Evolutionary conservation across 257 asterid genomes (phyloP).

Genomic region (Salvia hispanica): DNA sequence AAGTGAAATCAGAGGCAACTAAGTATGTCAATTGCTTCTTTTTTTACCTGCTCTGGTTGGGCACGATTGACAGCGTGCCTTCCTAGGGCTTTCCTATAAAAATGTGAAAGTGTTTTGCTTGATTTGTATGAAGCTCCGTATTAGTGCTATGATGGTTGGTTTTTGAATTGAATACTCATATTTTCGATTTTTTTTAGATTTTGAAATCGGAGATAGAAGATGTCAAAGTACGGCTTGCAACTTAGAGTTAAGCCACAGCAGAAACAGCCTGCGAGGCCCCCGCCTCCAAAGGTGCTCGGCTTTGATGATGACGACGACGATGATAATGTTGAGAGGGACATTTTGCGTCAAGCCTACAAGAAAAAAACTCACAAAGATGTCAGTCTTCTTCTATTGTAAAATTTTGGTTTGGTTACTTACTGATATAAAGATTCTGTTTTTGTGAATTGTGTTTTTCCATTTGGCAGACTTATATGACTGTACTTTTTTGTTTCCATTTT

Average conservation of each 20-base stretch:
- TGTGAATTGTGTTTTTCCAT: neutral
- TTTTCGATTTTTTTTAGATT: conserved; percentile 18
- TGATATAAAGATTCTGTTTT: neutral
- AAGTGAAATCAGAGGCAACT: neutral
- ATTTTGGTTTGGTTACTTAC: conserved; percentile 14
- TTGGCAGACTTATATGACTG: neutral
- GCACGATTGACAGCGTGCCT: conserved; percentile 22
- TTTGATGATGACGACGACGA: conserved; percentile 68
- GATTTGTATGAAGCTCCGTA: neutral
- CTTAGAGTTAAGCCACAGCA: conserved; percentile 78
- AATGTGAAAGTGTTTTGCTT: no score
- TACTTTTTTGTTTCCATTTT: conserved; percentile 1
- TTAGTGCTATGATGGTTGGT: neutral
- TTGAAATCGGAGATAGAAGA: conserved; percentile 20
- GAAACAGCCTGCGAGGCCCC: conserved; percentile 66
- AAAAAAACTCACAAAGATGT: conserved; percentile 81
- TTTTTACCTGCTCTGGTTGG: neutral
- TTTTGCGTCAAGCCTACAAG: conserved; percentile 79
- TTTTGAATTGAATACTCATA: neutral
- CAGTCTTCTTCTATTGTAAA: conserved; percentile 23
- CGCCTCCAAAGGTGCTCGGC: conserved; percentile 51
- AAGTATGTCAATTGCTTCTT: neutral
- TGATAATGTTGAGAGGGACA: conserved; percentile 77
- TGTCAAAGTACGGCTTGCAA: conserved; percentile 78
- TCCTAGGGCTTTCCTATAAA: neutral